Percentiles rank a stretch among this genome's conserved stretches.
Conservation (phyloP, 2,329 filamentous ascomycete genomes). For the Pseudogymnoascus verrucosus region DNA sequence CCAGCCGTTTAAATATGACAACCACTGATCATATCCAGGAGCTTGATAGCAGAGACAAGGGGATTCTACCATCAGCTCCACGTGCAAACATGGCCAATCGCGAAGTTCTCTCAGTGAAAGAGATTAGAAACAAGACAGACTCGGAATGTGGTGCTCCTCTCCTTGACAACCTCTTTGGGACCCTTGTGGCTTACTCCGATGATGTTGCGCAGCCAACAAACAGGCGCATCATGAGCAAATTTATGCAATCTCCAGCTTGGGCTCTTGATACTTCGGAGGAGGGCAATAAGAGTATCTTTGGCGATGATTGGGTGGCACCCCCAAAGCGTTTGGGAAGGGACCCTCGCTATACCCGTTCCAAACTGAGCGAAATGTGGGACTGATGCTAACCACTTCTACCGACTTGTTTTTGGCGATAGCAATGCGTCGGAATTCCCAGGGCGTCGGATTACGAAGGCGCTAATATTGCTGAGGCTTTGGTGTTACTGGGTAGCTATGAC, state of each 20-base stretch:
- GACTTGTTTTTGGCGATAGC: not conserved
- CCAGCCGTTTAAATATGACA: conserved; percentile 22
- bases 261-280: conserved; percentile 21
- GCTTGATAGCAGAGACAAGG: conserved; percentile 12
- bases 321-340: conserved; percentile 6
- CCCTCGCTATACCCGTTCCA: conserved; percentile 15
- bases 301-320: conserved; percentile 19
- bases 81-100: not conserved
- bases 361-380: conserved; percentile 16
- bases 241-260: conserved; percentile 16
- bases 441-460: not conserved
- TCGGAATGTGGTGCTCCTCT: conserved; percentile 20
- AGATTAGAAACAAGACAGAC: conserved; percentile 20
- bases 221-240: conserved; percentile 17
- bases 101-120: conserved; percentile 15
- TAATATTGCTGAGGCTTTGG: not conserved
- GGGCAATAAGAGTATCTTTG: conserved; percentile 24
- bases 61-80: not conserved
- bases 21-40: conserved; percentile 20
- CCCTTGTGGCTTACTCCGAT: conserved; percentile 21
- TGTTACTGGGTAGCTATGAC: not conserved
- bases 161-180: conserved; percentile 22
- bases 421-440: not conserved
- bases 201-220: conserved; percentile 14
- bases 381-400: not conserved